phyloP scores from a whole-genome alignment of 192 early-diverging fungal genomes.

The Endogone sp. region DNA sequence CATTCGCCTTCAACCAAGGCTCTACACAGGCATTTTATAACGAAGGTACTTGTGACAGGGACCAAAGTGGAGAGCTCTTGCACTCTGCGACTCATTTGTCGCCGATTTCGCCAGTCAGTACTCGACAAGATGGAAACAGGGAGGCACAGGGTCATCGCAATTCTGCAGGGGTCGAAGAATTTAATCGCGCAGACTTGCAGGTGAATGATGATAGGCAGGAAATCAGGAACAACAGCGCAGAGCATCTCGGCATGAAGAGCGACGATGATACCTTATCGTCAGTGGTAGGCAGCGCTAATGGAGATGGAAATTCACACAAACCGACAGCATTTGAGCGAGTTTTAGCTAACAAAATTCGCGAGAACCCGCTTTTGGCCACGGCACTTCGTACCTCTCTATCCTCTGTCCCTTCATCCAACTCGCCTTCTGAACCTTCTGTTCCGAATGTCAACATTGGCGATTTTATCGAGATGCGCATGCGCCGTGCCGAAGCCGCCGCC shows the following conservation, averaged over 20 bases:
- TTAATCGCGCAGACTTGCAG: not conserved
- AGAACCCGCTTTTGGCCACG: slow-evolving; percentile 8
- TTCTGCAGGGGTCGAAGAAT: not conserved
- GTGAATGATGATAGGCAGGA: not conserved
- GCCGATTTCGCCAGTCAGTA: no score
- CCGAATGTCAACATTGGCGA: not conserved
- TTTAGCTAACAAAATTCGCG: slow-evolving; percentile 6
- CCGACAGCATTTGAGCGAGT: slow-evolving; percentile 9
- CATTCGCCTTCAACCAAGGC: not conserved
- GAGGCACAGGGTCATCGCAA: not conserved
- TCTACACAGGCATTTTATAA: not conserved
- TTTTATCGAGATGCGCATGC: slow-evolving; percentile 6
- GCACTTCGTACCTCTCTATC: slow-evolving; percentile 17
- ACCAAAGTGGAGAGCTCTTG: not conserved
- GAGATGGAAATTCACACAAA: slow-evolving; percentile 5
- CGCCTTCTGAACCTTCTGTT: not conserved
- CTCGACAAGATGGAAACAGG: not conserved
- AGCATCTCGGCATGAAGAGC: not conserved
- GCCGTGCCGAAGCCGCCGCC: slow-evolving; percentile 7
- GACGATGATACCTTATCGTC: not conserved
- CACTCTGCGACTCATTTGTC: not conserved
- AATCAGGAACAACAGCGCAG: not conserved
- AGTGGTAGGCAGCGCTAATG: not conserved
- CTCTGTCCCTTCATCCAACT: not conserved
- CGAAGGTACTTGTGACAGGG: not conserved